Evolutionary conservation across 345 rosid species (phyloP).

Genomic region (Hibiscus trionum): DNA sequence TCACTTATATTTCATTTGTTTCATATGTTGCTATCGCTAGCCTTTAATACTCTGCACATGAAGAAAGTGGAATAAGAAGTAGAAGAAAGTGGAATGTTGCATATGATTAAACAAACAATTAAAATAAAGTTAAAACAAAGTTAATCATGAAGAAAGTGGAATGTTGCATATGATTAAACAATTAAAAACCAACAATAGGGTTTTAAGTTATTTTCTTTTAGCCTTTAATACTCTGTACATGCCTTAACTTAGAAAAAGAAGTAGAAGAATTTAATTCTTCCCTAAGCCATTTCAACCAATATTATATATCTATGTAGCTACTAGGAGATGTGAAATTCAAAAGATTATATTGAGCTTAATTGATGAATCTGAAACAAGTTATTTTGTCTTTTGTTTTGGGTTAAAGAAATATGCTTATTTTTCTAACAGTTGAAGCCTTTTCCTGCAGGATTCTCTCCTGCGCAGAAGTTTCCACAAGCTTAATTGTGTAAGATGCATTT

Average conservation of each 20-base stretch:
- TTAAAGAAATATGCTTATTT: no score
- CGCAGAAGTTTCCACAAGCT: no score
- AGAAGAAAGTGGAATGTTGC: no score
- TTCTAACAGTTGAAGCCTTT: no score
- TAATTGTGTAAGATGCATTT: no score
- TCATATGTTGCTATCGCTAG: no score
- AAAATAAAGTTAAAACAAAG: neutral
- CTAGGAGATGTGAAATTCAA: neutral
- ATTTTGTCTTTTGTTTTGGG: neutral
- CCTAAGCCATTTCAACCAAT: neutral
- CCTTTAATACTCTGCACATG: no score
- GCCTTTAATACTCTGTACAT: neutral
- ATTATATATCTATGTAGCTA: neutral
- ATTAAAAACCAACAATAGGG: neutral
- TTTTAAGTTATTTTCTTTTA: neutral
- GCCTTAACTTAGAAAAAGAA: neutral
- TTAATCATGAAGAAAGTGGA: neutral
- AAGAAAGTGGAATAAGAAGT: no score
- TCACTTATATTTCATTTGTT: neutral
- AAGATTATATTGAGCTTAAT: neutral
- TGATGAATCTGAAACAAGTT: neutral
- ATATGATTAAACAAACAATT: no score
- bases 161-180: neutral
- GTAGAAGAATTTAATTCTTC: neutral
- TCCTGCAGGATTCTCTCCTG: no score